A percentile compares a stretch with the other conserved stretches of the same genome.
phyloP scores from a whole-genome alignment of 2,329 filamentous ascomycete genomes.

The Cladorrhinum sp. region DNA sequence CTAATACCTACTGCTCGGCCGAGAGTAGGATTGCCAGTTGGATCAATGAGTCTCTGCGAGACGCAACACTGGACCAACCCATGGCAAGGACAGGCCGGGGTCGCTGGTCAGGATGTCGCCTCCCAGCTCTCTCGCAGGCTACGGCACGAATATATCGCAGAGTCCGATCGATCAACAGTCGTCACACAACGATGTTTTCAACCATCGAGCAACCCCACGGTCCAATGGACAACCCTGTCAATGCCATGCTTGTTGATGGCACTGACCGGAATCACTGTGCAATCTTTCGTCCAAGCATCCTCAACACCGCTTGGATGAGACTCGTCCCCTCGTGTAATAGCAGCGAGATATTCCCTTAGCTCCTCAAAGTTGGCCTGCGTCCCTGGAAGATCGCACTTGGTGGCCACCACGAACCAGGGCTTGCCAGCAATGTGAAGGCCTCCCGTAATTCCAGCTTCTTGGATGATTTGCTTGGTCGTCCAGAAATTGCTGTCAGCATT shows the following conservation, averaged over 20 bases:
- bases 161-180: background rate
- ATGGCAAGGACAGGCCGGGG: no score
- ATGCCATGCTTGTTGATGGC: constrained; percentile 86
- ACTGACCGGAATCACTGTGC: constrained; percentile 78
- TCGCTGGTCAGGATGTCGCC: background rate
- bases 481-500: constrained; percentile 19
- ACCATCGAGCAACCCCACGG: constrained; percentile 63
- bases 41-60: background rate
- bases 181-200: constrained; percentile 14
- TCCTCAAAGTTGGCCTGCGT: constrained; percentile 74
- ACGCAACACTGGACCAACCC: no score
- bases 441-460: constrained; percentile 32
- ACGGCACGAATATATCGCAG: background rate
- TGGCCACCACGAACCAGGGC: constrained; percentile 94
- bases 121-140: background rate
- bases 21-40: background rate
- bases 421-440: constrained; percentile 82
- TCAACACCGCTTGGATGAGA: constrained; percentile 70
- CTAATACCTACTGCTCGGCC: background rate
- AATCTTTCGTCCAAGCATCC: constrained; percentile 56
- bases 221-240: constrained; percentile 69
- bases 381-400: constrained; percentile 79
- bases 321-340: constrained; percentile 58
- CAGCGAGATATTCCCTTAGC: constrained; percentile 68
- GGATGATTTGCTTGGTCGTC: constrained; percentile 29